Percentiles rank a stretch among this genome's conserved stretches.
Evolutionary conservation across 2,329 filamentous ascomycete genomes (phyloP).

Genomic region (Venturia carpophila): DNA sequence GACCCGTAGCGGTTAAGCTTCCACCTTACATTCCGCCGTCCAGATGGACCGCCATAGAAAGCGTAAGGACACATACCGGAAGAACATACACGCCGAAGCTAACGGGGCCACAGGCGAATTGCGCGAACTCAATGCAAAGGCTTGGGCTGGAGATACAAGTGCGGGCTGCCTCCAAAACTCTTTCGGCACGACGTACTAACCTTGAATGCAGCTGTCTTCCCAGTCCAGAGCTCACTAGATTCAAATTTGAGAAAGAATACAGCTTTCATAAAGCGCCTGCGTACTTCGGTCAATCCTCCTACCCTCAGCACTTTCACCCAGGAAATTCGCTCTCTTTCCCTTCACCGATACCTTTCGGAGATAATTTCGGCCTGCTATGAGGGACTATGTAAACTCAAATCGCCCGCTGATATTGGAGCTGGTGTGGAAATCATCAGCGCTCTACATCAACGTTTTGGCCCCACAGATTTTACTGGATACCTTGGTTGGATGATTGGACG

Average conservation of each 20-base stretch:
- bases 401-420: slow-evolving; percentile 81
- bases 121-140: slow-evolving; percentile 76
- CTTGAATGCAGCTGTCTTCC: slow-evolving; percentile 59
- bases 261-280: slow-evolving; percentile 91
- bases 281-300: slow-evolving; percentile 75
- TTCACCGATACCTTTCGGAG: slow-evolving; percentile 95
- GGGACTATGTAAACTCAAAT: slow-evolving; percentile 84
- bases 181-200: slow-evolving; percentile 16
- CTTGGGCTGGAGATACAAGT: slow-evolving; percentile 88
- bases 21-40: slow-evolving; percentile 16
- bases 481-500: slow-evolving; percentile 89
- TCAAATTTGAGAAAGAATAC: slow-evolving; percentile 98
- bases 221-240: slow-evolving; percentile 72
- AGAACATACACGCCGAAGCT: neutral
- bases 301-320: slow-evolving; percentile 77
- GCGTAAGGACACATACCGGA: slow-evolving; percentile 28
- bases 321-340: slow-evolving; percentile 80
- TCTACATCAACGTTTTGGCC: slow-evolving; percentile 91
- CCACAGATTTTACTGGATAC: slow-evolving; percentile 80
- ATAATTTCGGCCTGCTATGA: slow-evolving; percentile 95
- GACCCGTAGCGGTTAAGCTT: slow-evolving; percentile 19
- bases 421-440: slow-evolving; percentile 90
- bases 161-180: slow-evolving; percentile 25
- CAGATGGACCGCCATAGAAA: slow-evolving; percentile 45
- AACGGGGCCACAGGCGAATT: slow-evolving; percentile 60